These are phyloP conservation scores for Candida tallmaniae DNA, from an alignment of 805 yeast genomes.

Conservation along the genomic window DNA sequence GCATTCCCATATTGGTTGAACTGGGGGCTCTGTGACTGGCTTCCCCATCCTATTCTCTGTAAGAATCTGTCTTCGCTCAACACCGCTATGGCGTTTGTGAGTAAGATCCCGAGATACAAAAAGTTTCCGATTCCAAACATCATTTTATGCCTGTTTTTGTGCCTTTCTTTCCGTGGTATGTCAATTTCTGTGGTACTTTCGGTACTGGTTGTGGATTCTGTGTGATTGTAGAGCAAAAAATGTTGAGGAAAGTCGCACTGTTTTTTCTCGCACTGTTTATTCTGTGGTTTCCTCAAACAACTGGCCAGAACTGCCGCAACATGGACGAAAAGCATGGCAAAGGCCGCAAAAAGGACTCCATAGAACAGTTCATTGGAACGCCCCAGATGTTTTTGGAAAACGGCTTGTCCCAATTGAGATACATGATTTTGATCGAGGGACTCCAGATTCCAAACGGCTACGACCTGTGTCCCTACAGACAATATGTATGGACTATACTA, in stretches of 20 bases:
- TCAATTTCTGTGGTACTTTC: too few species aligned
- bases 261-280: neutral
- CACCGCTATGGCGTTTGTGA: slow-evolving; percentile 73
- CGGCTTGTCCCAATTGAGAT: slow-evolving; percentile 30
- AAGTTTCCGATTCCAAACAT: slow-evolving; percentile 63
- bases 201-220: too few species aligned
- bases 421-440: slow-evolving; percentile 40
- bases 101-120: slow-evolving; percentile 51
- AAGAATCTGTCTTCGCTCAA: slow-evolving; percentile 77
- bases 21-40: slow-evolving; percentile 16
- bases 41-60: slow-evolving; percentile 48
- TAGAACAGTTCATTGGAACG: slow-evolving; percentile 34
- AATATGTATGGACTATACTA: slow-evolving; percentile 78
- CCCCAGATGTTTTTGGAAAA: slow-evolving; percentile 33
- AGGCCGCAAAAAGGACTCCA: slow-evolving; percentile 33
- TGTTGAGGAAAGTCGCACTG: too few species aligned
- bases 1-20: slow-evolving; percentile 28
- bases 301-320: neutral
- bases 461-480: slow-evolving; percentile 61
- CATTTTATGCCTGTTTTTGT: too few species aligned
- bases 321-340: slow-evolving; percentile 1
- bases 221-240: too few species aligned
- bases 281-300: neutral
- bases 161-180: too few species aligned
- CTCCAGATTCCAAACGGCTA: slow-evolving; percentile 38